phyloP scores from a whole-genome alignment of 1,139 yeast genomes.

The Taphrina flavorubra region DNA sequence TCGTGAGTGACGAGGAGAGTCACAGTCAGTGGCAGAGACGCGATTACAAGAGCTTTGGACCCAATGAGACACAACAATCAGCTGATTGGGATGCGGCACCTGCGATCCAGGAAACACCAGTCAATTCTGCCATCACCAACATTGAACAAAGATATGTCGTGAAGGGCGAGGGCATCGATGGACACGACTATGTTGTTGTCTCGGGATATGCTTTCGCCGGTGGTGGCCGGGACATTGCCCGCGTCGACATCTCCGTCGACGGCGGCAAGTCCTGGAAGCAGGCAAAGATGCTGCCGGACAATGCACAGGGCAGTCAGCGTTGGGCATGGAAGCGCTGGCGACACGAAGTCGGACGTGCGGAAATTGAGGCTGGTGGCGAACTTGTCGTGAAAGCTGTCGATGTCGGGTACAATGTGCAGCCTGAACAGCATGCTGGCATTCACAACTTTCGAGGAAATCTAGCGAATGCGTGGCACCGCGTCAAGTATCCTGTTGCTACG shows the following conservation, averaged over 20 bases:
- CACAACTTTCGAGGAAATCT: conserved; percentile 14
- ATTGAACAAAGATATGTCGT: conserved; percentile 14
- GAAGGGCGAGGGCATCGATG: conserved; percentile 14
- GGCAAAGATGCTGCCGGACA: conserved; percentile 12
- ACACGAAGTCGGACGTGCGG: conserved; percentile 8
- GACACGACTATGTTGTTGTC: conserved; percentile 15
- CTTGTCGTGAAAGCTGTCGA: conserved; percentile 12
- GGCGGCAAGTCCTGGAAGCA: conserved; percentile 15
- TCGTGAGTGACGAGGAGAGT: conserved; percentile 16
- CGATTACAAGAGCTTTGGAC: conserved; percentile 15
- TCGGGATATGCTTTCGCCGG: conserved; percentile 12
- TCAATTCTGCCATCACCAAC: conserved; percentile 12
- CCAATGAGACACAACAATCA: conserved; percentile 11
- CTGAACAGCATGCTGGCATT: conserved; percentile 15
- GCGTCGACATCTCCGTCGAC: conserved; percentile 11
- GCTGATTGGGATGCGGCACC: conserved; percentile 12
- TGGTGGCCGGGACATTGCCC: conserved; percentile 5
- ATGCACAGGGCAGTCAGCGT: conserved; percentile 12
- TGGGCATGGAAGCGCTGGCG: conserved; percentile 18
- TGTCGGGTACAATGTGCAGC: conserved; percentile 9
- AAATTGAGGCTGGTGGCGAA: conserved; percentile 9
- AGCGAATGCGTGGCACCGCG: conserved; percentile 21
- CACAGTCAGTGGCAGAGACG: conserved; percentile 16
- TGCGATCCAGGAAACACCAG: conserved; percentile 10
- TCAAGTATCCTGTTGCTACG: conserved; percentile 10